These are phyloP conservation scores for Parietaria judaica DNA, from an alignment of 306 rosid genomes.

Conservation along the genomic window DNA sequence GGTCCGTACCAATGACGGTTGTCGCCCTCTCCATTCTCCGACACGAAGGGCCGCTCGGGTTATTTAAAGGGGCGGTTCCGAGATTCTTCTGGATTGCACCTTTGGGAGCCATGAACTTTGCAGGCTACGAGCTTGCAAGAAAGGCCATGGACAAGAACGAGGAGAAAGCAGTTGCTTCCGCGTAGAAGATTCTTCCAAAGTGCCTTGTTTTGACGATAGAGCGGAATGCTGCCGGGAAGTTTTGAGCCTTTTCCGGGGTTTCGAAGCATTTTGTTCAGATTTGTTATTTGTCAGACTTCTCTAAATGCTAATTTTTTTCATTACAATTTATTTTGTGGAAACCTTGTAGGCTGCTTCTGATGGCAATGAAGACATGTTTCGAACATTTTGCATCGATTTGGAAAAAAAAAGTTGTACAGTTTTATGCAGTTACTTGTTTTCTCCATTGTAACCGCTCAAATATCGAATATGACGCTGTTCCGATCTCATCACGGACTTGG, in stretches of 20 bases:
- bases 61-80: conserved; percentile 91
- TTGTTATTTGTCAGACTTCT: conserved; percentile 39
- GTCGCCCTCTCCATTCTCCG: conserved; percentile 69
- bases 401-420: conserved; percentile 24
- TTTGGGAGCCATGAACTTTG: conserved; percentile 97
- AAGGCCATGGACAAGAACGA: conserved; percentile 88
- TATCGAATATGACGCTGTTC: too few relatives aligned
- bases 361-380: conserved; percentile 31
- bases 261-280: conserved; percentile 25
- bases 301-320: conserved; percentile 24
- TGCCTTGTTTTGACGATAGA: background rate
- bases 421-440: conserved; percentile 14
- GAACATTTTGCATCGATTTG: conserved; percentile 3
- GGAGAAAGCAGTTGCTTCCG: conserved; percentile 44
- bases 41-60: conserved; percentile 83
- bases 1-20: conserved; percentile 65
- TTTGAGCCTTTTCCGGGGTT: conserved; percentile 29
- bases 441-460: too few relatives aligned
- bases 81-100: conserved; percentile 99
- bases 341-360: conserved; percentile 26
- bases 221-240: conserved; percentile 28
- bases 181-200: conserved; percentile 15
- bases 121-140: conserved; percentile 90
- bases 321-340: conserved; percentile 17
- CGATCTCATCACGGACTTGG: too few relatives aligned